Percentiles rank a stretch among this genome's conserved stretches.
Evolutionary conservation across 768 basidiomycete species (phyloP).

Genomic region (Trametes gibbosa): DNA sequence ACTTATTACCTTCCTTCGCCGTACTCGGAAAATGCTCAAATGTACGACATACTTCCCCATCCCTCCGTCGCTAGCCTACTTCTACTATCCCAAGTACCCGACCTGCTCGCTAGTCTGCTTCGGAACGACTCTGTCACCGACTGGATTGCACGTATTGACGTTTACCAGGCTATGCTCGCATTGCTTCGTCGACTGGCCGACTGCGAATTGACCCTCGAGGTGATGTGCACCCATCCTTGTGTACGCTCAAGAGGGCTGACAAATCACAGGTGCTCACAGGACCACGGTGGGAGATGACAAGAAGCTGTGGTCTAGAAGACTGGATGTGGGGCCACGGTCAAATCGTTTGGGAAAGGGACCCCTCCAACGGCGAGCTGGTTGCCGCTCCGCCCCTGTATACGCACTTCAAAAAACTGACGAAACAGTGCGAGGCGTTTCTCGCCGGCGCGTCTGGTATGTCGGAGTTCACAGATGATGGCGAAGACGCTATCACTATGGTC

Average conservation of each 20-base stretch:
- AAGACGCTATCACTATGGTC: conserved; percentile 37
- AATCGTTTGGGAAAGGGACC: conserved; percentile 39
- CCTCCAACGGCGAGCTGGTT: conserved; percentile 26
- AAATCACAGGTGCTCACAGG: conserved; percentile 36
- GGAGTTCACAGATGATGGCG: conserved; percentile 27
- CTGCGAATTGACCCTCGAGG: conserved; percentile 46
- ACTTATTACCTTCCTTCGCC: conserved; percentile 44
- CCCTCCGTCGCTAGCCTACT: conserved; percentile 41
- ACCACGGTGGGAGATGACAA: conserved; percentile 36
- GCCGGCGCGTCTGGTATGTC: conserved; percentile 43
- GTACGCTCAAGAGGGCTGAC: not conserved
- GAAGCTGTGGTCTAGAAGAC: conserved; percentile 41
- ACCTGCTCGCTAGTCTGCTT: conserved; percentile 43
- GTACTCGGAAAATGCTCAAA: conserved; percentile 40
- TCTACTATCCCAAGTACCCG: conserved; percentile 45
- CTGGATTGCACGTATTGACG: conserved; percentile 46
- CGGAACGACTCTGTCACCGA: conserved; percentile 56
- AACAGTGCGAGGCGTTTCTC: conserved; percentile 50
- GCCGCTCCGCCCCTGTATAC: conserved; percentile 42
- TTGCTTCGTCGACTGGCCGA: conserved; percentile 49
- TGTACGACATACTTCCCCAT: conserved; percentile 52
- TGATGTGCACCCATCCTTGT: not conserved
- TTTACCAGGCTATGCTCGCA: conserved; percentile 48
- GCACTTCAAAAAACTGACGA: conserved; percentile 53
- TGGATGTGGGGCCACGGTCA: conserved; percentile 49